Conservation (phyloP, 2,329 filamentous ascomycete genomes). For the Neonectria magnoliae region DNA sequence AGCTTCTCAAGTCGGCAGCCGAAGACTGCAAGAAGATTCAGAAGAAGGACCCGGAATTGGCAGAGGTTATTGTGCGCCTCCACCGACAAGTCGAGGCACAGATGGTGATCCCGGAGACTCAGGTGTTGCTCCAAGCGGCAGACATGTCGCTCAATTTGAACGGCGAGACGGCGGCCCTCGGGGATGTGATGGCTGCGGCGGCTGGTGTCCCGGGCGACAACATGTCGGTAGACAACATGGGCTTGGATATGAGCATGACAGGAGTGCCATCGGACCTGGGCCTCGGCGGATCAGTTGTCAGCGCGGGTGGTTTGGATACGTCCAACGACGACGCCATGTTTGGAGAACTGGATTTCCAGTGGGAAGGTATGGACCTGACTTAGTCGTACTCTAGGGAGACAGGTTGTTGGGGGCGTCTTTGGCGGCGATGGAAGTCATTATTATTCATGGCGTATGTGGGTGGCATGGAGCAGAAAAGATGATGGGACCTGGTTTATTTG, state of each 20-base stretch:
- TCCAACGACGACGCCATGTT: conserved; percentile 53
- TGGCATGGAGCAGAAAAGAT: conserved; percentile 10
- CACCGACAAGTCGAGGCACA: conserved; percentile 74
- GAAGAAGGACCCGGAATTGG: conserved; percentile 64
- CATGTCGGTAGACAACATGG: conserved; percentile 53
- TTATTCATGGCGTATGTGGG: conserved; percentile 14
- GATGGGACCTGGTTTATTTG: not conserved
- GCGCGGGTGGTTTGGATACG: conserved; percentile 45
- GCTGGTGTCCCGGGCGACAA: conserved; percentile 52
- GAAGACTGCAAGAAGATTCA: conserved; percentile 67
- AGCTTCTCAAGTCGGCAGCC: conserved; percentile 67
- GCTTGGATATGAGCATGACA: conserved; percentile 58
- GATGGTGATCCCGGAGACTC: conserved; percentile 57
- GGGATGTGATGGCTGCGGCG: conserved; percentile 56
- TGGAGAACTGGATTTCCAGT: conserved; percentile 56
- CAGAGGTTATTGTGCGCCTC: conserved; percentile 71
- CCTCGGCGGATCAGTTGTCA: conserved; percentile 48
- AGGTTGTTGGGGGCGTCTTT: conserved; percentile 6
- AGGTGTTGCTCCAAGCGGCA: conserved; percentile 54
- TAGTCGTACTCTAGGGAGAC: not conserved
- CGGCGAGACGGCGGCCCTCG: conserved; percentile 50
- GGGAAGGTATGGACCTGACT: conserved; percentile 49
- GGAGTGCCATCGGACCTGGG: conserved; percentile 51
- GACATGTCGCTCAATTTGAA: conserved; percentile 55
- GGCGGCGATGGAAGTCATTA: conserved; percentile 10